These are phyloP conservation scores for Leucosporidium yakuticum DNA, from an alignment of 768 basidiomycete species.

Conservation along the genomic window DNA sequence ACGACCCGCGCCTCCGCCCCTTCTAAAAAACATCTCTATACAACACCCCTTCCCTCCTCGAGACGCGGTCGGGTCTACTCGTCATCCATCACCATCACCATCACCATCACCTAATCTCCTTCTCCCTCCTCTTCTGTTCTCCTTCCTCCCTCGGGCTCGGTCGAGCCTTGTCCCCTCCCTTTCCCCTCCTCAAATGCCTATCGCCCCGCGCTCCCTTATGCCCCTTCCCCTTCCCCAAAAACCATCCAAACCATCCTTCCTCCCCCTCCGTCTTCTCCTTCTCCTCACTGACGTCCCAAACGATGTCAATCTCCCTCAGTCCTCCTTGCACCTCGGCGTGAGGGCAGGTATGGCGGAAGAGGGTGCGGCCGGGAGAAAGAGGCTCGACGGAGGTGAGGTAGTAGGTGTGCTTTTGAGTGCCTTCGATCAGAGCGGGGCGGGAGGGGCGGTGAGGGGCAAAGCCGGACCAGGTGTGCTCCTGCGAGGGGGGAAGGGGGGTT, in stretches of 20 bases:
- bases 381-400: slow-evolving; percentile 21
- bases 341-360: slow-evolving; percentile 21
- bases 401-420: slow-evolving; percentile 24
- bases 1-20: too few species aligned
- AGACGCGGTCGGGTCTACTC: too few species aligned
- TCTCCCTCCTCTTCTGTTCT: too few species aligned
- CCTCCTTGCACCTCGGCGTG: neutral
- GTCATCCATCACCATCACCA: too few species aligned
- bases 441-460: slow-evolving; percentile 6
- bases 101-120: too few species aligned
- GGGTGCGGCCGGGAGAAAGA: slow-evolving; percentile 7
- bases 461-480: slow-evolving; percentile 23
- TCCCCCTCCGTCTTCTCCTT: slow-evolving; percentile 2
- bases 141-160: too few species aligned
- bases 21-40: too few species aligned
- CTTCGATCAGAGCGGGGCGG: slow-evolving; percentile 1
- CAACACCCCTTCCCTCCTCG: too few species aligned
- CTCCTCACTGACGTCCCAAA: slow-evolving; percentile 8
- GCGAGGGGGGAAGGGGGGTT: too few species aligned
- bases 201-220: neutral
- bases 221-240: neutral
- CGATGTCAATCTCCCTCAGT: slow-evolving; percentile 10
- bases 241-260: neutral
- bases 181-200: neutral
- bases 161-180: too few species aligned